Evolutionary conservation across 169 alveolate genomes (phyloP).

Genomic region (Plasmodium knowlesi): DNA sequence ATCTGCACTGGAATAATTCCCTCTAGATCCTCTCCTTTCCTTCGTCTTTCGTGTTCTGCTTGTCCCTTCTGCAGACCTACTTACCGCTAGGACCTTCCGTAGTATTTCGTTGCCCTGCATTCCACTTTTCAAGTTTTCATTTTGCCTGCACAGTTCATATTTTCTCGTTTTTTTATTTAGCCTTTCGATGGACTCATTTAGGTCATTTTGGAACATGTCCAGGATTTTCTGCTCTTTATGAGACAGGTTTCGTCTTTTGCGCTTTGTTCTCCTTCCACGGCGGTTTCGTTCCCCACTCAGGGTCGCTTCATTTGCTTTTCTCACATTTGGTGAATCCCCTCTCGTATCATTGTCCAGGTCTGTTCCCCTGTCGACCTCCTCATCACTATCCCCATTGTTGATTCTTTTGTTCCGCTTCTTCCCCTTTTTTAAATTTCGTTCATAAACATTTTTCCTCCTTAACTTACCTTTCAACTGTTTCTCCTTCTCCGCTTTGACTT

Average conservation of each 20-base stretch:
- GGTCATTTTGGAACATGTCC: conserved; percentile 39
- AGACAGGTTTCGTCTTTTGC: not conserved
- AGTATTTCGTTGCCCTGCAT: conserved; percentile 21
- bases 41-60: not conserved
- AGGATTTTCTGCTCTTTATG: conserved; percentile 27
- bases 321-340: not conserved
- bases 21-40: not conserved
- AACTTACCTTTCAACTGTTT: not conserved
- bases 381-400: not conserved
- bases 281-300: not conserved
- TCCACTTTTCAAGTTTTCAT: conserved; percentile 5
- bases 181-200: conserved; percentile 43
- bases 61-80: not conserved
- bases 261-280: not conserved
- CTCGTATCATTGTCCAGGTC: not conserved
- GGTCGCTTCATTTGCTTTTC: not conserved
- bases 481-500: not conserved
- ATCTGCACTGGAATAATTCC: not conserved
- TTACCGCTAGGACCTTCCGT: not conserved
- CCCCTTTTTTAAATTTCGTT: not conserved
- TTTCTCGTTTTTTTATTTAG: conserved; percentile 37
- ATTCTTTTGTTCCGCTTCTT: not conserved
- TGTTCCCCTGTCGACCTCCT: not conserved
- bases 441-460: not conserved
- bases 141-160: conserved; percentile 35